Percentiles rank a stretch among this genome's conserved stretches.
Evolutionary conservation across 1,284 basidiomycete genomes (phyloP).

Genomic region (Moniliella sp.): DNA sequence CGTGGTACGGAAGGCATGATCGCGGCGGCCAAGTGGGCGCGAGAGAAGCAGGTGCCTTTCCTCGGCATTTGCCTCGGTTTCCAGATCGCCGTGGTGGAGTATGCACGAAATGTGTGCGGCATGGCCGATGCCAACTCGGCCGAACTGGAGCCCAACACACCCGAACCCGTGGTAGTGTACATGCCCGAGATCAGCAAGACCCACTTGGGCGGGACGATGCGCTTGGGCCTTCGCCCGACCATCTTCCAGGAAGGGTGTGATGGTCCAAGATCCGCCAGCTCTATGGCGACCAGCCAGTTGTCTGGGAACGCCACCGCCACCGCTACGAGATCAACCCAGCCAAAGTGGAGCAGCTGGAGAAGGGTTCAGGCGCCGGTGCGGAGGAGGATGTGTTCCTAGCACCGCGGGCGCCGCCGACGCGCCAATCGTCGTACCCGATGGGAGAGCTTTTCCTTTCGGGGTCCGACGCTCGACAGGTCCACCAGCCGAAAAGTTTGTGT

Average conservation of each 20-base stretch:
- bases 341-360: slow-evolving; percentile 53
- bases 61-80: slow-evolving; percentile 92
- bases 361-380: slow-evolving; percentile 1
- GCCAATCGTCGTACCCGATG: neutral
- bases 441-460: too few relatives aligned
- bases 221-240: slow-evolving; percentile 77
- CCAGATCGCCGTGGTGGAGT: slow-evolving; percentile 89
- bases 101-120: slow-evolving; percentile 64
- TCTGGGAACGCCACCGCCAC: slow-evolving; percentile 94
- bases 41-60: slow-evolving; percentile 83
- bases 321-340: slow-evolving; percentile 89
- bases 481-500: slow-evolving; percentile 35
- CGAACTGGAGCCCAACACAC: slow-evolving; percentile 48
- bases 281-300: slow-evolving; percentile 61
- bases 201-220: slow-evolving; percentile 96
- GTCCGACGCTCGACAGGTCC: neutral
- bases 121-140: slow-evolving; percentile 66
- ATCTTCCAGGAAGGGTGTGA: slow-evolving; percentile 46
- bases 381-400: slow-evolving; percentile 36
- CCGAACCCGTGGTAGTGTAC: slow-evolving; percentile 67
- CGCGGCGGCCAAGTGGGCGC: slow-evolving; percentile 80
- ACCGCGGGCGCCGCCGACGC: too few relatives aligned
- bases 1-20: slow-evolving; percentile 96
- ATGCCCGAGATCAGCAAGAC: slow-evolving; percentile 98
- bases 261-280: slow-evolving; percentile 47